Evolutionary conservation across 2,329 filamentous ascomycete species (phyloP).

Genomic region (Colletotrichum sp.): DNA sequence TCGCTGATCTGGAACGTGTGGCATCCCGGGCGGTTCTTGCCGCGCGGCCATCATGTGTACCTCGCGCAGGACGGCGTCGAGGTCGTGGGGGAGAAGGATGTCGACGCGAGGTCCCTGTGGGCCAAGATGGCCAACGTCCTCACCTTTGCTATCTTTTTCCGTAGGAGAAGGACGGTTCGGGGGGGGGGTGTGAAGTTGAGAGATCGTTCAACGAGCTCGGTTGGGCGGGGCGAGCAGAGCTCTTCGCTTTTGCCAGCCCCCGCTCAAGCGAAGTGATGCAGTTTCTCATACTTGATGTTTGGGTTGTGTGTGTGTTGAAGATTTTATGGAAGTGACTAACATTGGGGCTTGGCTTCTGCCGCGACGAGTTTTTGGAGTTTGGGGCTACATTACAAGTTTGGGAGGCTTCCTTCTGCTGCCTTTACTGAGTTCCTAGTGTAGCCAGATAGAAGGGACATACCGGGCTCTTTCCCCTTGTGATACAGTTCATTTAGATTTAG

Average conservation of each 20-base stretch:
- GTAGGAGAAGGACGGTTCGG: neutral
- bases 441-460: neutral
- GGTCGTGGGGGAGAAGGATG: neutral
- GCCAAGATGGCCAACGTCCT: neutral
- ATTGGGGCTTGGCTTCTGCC: neutral
- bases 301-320: neutral
- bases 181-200: neutral
- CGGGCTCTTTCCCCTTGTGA: neutral
- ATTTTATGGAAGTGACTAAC: neutral
- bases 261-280: neutral
- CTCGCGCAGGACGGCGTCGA: constrained; percentile 49
- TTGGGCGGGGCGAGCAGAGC: neutral
- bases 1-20: constrained; percentile 52
- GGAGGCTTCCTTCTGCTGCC: neutral
- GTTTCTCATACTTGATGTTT: neutral
- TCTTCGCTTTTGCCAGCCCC: neutral
- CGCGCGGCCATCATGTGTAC: constrained; percentile 52
- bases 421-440: neutral
- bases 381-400: neutral
- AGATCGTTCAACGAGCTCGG: neutral
- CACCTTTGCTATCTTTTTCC: neutral
- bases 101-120: neutral
- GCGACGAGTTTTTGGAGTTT: neutral
- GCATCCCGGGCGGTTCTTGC: constrained; percentile 57
- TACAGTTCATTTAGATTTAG: neutral